A percentile compares a stretch with the other conserved stretches of the same genome.
Conservation (phyloP, 2,329 filamentous ascomycete species). For the Colletotrichum falcatum region DNA sequence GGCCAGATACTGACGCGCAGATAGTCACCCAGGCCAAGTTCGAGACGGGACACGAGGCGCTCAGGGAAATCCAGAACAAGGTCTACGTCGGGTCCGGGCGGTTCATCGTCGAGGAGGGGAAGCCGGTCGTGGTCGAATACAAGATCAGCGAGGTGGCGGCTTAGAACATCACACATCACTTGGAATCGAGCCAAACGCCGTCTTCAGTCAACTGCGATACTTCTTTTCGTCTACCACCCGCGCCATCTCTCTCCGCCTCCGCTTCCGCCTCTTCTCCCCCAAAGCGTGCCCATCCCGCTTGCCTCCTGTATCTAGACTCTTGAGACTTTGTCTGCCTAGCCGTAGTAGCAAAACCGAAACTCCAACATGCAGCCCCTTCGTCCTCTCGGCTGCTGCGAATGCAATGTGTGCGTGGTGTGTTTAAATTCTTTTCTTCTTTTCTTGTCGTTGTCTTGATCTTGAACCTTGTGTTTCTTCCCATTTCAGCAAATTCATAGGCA, state of each 20-base stretch:
- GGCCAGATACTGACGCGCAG: background rate
- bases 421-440: slow-evolving; percentile 8
- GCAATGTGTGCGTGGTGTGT: slow-evolving; percentile 33
- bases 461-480: slow-evolving; percentile 5
- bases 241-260: background rate
- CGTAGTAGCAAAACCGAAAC: slow-evolving; percentile 38
- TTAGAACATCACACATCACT: slow-evolving; percentile 3
- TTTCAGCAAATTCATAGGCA: background rate
- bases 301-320: slow-evolving; percentile 12
- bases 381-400: slow-evolving; percentile 36
- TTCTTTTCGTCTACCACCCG: slow-evolving; percentile 8
- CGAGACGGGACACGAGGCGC: slow-evolving; percentile 51
- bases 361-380: slow-evolving; percentile 36
- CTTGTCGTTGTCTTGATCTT: slow-evolving; percentile 20
- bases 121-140: slow-evolving; percentile 54
- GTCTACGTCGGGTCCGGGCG: slow-evolving; percentile 57
- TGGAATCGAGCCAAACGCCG: background rate
- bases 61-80: slow-evolving; percentile 53
- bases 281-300: background rate
- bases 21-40: slow-evolving; percentile 54
- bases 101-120: slow-evolving; percentile 52
- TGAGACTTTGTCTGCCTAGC: slow-evolving; percentile 30
- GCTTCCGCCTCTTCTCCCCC: background rate
- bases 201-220: slow-evolving; percentile 2
- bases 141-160: slow-evolving; percentile 56